Percentiles rank a stretch among this genome's conserved stretches.
Conservation (phyloP, 495 filamentous ascomycete species). For the Clavariopsis aquatica region DNA sequence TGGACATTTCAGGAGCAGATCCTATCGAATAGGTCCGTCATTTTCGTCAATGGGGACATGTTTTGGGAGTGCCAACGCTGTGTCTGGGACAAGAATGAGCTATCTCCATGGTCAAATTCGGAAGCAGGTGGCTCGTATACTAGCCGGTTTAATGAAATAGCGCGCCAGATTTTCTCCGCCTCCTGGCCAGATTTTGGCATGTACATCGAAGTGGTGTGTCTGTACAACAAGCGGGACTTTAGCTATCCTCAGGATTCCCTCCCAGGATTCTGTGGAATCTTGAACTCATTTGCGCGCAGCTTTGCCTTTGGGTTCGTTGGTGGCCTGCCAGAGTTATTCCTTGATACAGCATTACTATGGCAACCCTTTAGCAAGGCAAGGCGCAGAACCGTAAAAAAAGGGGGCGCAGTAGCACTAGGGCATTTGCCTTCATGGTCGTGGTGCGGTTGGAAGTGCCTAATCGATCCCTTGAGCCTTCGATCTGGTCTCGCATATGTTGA, state of each 20-base stretch:
- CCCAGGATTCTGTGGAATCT: neutral
- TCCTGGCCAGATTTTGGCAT: slow-evolving; percentile 7
- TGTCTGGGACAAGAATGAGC: neutral
- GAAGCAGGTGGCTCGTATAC: neutral
- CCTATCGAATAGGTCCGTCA: neutral
- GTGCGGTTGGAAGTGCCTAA: slow-evolving; percentile 4
- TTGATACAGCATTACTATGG: neutral
- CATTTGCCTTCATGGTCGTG: slow-evolving; percentile 3
- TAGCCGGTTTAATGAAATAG: neutral
- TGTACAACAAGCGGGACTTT: neutral
- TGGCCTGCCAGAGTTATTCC: slow-evolving; percentile 1
- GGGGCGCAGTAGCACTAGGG: neutral
- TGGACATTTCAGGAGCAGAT: slow-evolving; percentile 8
- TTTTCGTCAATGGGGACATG: slow-evolving; percentile 1
- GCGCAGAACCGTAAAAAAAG: neutral
- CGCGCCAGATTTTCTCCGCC: neutral
- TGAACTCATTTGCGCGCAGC: neutral
- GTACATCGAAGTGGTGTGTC: neutral
- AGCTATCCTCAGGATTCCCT: neutral
- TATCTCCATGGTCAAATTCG: neutral
- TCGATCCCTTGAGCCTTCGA: slow-evolving; percentile 1
- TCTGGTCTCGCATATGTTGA: neutral
- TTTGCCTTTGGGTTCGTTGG: neutral
- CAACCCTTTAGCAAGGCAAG: slow-evolving; percentile 3
- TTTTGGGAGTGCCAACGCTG: slow-evolving; percentile 1